These are phyloP conservation scores for Vaccinium vitisidaea DNA, from an alignment of 148 eudicot genomes.

Conservation along the genomic window DNA sequence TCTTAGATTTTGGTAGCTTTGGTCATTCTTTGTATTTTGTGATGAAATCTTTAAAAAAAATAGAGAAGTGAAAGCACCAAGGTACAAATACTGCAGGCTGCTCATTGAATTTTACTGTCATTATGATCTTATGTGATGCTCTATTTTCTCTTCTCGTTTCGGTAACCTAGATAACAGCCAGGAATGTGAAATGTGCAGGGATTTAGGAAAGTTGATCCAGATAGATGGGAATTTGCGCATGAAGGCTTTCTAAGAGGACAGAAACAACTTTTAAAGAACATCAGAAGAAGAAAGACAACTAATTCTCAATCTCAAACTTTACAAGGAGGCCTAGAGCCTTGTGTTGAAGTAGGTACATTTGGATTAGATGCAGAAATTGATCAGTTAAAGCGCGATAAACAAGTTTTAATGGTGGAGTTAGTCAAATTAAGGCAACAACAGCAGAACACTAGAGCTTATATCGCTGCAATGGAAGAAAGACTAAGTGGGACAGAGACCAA, in stretches of 20 bases:
- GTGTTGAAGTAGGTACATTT: constrained; percentile 12
- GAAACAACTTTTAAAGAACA: constrained; percentile 13
- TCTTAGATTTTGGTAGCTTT: no score
- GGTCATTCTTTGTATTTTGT: background rate
- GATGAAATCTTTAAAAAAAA: no score
- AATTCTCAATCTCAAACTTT: constrained; percentile 8
- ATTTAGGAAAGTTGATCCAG: constrained; percentile 18
- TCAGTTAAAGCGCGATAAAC: constrained; percentile 11
- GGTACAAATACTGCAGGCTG: background rate
- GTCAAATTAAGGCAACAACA: constrained; percentile 17
- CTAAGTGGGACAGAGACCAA: constrained; percentile 11
- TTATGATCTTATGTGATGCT: background rate
- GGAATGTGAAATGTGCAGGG: constrained; percentile 17
- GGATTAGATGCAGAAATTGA: constrained; percentile 6
- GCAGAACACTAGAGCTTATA: constrained; percentile 10
- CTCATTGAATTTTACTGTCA: background rate
- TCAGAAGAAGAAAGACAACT: background rate
- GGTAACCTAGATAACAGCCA: background rate
- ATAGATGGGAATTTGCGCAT: constrained; percentile 19
- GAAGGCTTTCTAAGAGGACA: constrained; percentile 16
- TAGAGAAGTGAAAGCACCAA: background rate
- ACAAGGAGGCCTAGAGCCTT: background rate
- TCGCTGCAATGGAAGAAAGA: constrained; percentile 12
- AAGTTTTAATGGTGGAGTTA: background rate
- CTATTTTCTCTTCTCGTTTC: background rate